Evolutionary conservation across 139 green algal species (phyloP).

Genomic region (Diplosphaera chodatii): DNA sequence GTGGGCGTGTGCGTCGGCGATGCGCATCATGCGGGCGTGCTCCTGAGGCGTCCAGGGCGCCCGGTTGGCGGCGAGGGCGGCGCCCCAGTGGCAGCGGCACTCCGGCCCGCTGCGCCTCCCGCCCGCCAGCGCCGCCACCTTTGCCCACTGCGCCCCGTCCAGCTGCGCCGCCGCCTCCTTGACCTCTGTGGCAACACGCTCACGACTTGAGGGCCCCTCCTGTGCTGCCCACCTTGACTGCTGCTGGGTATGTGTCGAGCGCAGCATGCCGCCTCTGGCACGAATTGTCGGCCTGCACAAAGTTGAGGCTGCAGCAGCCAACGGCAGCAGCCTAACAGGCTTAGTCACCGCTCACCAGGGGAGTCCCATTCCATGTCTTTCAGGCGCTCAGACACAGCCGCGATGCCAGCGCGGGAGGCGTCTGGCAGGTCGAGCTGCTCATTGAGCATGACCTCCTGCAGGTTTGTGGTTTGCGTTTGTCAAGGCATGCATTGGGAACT

Average conservation of each 20-base stretch:
- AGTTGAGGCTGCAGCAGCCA: no score
- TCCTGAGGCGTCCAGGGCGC: constrained; percentile 8
- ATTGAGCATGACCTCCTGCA: neutral
- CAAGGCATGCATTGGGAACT: no score
- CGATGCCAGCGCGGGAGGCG: neutral
- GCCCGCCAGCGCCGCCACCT: neutral
- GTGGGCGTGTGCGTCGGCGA: neutral
- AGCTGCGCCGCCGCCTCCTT: neutral
- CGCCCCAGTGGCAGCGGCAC: constrained; percentile 3
- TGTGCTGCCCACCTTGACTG: no score
- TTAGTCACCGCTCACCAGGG: neutral
- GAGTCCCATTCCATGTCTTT: neutral
- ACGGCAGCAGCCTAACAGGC: no score
- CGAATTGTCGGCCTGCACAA: no score
- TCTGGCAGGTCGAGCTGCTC: neutral
- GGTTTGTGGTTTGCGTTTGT: no score
- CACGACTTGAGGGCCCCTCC: no score
- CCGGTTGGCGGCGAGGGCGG: neutral
- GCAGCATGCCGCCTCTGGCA: no score
- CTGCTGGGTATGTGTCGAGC: no score
- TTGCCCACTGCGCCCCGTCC: neutral
- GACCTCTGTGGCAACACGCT: neutral
- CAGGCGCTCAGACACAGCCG: neutral
- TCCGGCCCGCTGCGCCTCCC: neutral
- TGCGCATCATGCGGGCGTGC: constrained; percentile 6